Conservation (phyloP, 2,329 filamentous ascomycete species). For the Neoarthrinium moseri region DNA sequence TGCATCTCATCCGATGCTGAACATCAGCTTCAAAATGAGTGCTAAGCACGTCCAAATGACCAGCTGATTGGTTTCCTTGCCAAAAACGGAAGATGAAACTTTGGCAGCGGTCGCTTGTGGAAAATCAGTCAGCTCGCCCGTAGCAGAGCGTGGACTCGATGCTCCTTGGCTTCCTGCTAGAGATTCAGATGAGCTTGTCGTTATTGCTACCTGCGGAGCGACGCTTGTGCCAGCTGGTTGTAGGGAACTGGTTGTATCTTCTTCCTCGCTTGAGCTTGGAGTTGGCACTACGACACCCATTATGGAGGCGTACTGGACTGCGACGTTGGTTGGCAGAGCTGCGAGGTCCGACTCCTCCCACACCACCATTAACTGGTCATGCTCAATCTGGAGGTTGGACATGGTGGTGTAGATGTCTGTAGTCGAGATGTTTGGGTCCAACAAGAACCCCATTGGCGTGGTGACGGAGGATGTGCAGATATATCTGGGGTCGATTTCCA, state of each 20-base stretch:
- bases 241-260: neutral
- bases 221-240: neutral
- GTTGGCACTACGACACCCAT: conserved; percentile 17
- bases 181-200: too few species aligned
- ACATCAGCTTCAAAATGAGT: too few species aligned
- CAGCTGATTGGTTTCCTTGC: too few species aligned
- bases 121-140: too few species aligned
- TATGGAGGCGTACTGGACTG: conserved; percentile 22
- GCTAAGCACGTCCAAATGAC: too few species aligned
- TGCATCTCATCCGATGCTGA: too few species aligned
- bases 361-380: conserved; percentile 26
- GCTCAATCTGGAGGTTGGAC: conserved; percentile 23
- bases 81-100: too few species aligned
- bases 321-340: conserved; percentile 19
- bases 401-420: conserved; percentile 27
- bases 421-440: conserved; percentile 26
- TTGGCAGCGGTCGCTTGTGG: too few species aligned
- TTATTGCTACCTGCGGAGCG: neutral
- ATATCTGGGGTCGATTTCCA: conserved; percentile 14
- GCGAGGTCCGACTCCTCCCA: conserved; percentile 24
- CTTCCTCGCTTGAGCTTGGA: neutral
- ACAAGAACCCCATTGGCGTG: conserved; percentile 25
- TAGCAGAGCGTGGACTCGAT: too few species aligned
- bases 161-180: too few species aligned
- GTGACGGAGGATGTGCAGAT: conserved; percentile 26